Evolutionary conservation across 148 eudicot species (phyloP), one percentile per base, ranked within the genome.

Genomic region (Hydrangea macrophylla): DNA sequence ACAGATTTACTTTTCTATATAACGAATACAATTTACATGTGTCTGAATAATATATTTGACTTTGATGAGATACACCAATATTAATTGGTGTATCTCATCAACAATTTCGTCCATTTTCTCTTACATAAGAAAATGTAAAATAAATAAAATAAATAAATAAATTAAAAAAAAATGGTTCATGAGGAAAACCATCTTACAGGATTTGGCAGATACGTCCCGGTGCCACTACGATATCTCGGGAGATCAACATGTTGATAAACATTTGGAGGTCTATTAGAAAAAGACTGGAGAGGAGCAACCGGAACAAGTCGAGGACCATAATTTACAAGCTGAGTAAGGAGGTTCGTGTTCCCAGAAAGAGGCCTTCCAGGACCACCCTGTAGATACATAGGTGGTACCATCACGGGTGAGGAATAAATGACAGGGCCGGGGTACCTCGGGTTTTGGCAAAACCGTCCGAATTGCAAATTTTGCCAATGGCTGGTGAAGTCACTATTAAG

Each of bases 331-430:
- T 90, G 96, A 64, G 84, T 73, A 26, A 88, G 68, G 12, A 83
- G 2, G 33, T 88, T 90, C 62, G 72, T 53, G 65, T 89, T 83
- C 36, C 83, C 77, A 58, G 86, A 53, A 59, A 79, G 31, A 25
- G 96, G 92, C 85, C 92, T 84, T 63, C 92, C 92, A 7, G 92
- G 88, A 61, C 83, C 88, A 9, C 98, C 96, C 61, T 90, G 96
- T 13, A 90, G 72, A 74, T 84, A 83, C 70, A 64, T 60, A 68
- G 95, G 96, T 25, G 98, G 96, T 13, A 83, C 87, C 78, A 74
- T 69, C 23, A 75, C 82, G 50, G 95, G 86, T 18, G 94, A 77
- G 20, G 86, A 89, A 60, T 76, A 73, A 20, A 72, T 31, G 59
- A 68, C 23, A 60, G 88, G 88, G 33, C 81, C 81, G 32, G 51